Evolutionary conservation across 768 basidiomycete genomes (phyloP).

Genomic region (Podaxis pistillaris): DNA sequence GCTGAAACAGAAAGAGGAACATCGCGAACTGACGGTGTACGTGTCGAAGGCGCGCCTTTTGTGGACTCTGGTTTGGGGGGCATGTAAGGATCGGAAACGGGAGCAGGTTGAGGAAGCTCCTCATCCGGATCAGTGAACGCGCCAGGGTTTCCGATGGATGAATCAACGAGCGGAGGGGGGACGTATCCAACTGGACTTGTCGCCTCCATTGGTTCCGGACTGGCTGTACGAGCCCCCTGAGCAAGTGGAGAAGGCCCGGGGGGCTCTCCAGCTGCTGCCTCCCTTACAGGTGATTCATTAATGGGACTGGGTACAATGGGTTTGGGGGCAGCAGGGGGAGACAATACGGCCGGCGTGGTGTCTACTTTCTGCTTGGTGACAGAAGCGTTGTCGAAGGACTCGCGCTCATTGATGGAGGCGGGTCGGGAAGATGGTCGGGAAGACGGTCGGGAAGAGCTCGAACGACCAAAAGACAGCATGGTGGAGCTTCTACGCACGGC

Average conservation of each 20-base stretch:
- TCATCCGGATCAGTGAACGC: conserved; percentile 52
- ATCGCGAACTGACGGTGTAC: conserved; percentile 13
- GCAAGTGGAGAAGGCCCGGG: conserved; percentile 44
- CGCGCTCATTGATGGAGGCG: conserved; percentile 23
- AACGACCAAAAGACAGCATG: conserved; percentile 39
- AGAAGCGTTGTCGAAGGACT: conserved; percentile 21
- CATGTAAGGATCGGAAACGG: conserved; percentile 29
- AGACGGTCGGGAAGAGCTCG: conserved; percentile 17
- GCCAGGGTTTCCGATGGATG: conserved; percentile 41
- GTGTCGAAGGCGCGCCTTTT: conserved; percentile 15
- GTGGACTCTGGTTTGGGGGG: conserved; percentile 18
- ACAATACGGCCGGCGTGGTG: conserved; percentile 20
- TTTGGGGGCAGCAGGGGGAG: conserved; percentile 19
- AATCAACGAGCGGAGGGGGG: conserved; percentile 39
- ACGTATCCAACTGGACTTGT: conserved; percentile 31
- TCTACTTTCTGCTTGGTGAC: conserved; percentile 26
- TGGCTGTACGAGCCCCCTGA: conserved; percentile 25
- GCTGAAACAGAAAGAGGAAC: background rate
- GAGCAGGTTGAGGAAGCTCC: conserved; percentile 32
- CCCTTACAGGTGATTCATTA: conserved; percentile 64
- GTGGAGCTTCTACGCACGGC: conserved; percentile 63
- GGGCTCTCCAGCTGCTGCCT: conserved; percentile 40
- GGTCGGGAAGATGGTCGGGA: conserved; percentile 21
- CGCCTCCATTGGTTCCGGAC: conserved; percentile 13
- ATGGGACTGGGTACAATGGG: conserved; percentile 55